Evolutionary conservation across 1,284 basidiomycete species (phyloP).

Genomic region (Apiotrichum laibachii): DNA sequence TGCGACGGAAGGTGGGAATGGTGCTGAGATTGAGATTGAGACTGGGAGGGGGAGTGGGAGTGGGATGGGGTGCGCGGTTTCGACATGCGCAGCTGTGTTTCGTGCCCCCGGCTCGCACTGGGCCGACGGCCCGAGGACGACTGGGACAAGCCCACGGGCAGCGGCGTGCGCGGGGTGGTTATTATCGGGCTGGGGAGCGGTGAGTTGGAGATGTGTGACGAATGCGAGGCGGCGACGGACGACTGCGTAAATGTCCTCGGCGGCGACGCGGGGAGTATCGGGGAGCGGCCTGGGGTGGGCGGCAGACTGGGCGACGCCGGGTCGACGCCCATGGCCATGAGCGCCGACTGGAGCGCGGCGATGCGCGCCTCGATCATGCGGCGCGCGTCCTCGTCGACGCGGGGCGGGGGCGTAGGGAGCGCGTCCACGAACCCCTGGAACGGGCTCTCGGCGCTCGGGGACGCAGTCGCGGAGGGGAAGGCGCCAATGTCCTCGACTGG

Average conservation of each 20-base stretch:
- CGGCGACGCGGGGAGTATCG: not conserved
- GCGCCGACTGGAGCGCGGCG: conserved; percentile 14
- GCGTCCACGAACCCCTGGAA: not conserved
- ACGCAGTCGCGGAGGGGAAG: too few species aligned
- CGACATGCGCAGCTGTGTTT: too few species aligned
- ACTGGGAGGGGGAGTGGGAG: too few species aligned
- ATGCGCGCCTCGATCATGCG: conserved; percentile 25
- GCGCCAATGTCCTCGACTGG: not conserved
- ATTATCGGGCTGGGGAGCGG: not conserved
- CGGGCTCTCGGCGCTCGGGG: too few species aligned
- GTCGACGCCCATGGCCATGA: conserved; percentile 6
- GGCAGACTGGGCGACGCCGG: not conserved
- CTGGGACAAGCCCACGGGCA: too few species aligned
- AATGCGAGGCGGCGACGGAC: not conserved
- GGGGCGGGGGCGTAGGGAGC: not conserved
- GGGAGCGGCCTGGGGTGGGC: not conserved
- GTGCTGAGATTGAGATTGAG: too few species aligned
- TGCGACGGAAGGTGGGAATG: too few species aligned
- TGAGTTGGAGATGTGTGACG: not conserved
- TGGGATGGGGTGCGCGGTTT: too few species aligned
- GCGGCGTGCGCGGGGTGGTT: not conserved
- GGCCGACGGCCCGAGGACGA: too few species aligned
- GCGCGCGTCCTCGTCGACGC: conserved; percentile 15
- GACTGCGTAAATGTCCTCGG: not conserved
- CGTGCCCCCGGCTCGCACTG: too few species aligned